Evolutionary conservation across 139 green algal species (phyloP).

Genomic region (Chlamydomonas schloesseri): DNA sequence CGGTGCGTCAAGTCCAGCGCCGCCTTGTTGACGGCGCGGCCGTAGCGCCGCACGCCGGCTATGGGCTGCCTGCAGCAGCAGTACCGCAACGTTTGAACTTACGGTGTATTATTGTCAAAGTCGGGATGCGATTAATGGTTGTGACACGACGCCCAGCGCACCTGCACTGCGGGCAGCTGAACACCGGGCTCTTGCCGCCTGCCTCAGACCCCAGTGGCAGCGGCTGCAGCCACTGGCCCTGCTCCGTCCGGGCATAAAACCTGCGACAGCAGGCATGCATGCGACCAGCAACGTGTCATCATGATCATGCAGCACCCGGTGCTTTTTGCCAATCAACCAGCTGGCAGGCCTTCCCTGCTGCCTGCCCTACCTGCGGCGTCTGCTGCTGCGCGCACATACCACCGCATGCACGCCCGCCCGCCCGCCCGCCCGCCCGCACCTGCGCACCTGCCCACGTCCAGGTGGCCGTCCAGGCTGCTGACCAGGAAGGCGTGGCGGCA

Average conservation of each 20-base stretch:
- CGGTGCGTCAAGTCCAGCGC: conserved; percentile 50
- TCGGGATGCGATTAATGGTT: too few relatives aligned
- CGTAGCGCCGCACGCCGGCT: conserved; percentile 48
- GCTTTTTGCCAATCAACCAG: too few relatives aligned
- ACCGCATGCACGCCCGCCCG: too few relatives aligned
- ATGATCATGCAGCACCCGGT: too few relatives aligned
- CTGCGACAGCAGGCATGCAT: too few relatives aligned
- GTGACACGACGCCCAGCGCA: too few relatives aligned
- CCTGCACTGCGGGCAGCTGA: conserved; percentile 19
- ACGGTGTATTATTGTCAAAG: too few relatives aligned
- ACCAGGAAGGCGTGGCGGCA: conserved; percentile 71
- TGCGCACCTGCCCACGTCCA: conserved; percentile 67
- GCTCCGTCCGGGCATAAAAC: not conserved
- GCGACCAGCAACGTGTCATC: too few relatives aligned
- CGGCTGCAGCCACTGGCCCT: conserved; percentile 6
- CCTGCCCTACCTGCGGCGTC: too few relatives aligned
- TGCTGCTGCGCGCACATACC: too few relatives aligned
- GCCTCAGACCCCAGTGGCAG: not conserved
- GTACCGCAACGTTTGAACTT: too few relatives aligned
- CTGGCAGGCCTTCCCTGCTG: too few relatives aligned
- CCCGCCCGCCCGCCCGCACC: not conserved
- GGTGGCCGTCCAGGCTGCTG: conserved; percentile 56
- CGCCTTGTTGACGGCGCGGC: conserved; percentile 51
- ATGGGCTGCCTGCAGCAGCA: conserved; percentile 2
- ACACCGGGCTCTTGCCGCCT: not conserved